Conservation (phyloP, 1,284 basidiomycete species). For the Heterobasidion irregulare region DNA sequence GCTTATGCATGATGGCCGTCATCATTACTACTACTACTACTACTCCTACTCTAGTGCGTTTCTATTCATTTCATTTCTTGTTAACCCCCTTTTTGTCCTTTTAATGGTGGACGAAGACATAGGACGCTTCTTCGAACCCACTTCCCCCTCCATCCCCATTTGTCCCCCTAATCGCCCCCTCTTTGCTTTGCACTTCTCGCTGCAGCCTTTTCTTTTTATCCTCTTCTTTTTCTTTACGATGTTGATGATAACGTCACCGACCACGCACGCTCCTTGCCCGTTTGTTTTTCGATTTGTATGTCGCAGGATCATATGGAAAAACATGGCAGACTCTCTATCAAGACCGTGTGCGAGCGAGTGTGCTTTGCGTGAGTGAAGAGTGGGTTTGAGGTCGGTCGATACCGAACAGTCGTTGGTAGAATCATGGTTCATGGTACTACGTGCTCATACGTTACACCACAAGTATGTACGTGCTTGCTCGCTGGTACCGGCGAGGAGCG, state of each 20-base stretch:
- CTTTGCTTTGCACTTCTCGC: background rate
- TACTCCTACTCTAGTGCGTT: background rate
- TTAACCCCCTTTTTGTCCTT: background rate
- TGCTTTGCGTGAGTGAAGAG: too few relatives aligned
- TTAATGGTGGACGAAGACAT: background rate
- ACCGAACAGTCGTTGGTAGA: too few relatives aligned
- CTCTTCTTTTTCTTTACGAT: background rate
- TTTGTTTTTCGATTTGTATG: constrained; percentile 5
- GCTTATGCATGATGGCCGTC: background rate
- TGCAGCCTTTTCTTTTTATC: background rate
- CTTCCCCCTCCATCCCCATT: background rate
- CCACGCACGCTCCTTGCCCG: background rate
- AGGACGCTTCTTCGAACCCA: background rate
- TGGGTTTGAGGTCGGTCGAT: too few relatives aligned
- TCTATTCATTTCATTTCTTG: background rate
- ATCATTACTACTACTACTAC: background rate
- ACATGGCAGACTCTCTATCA: background rate
- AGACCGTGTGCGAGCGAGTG: too few relatives aligned
- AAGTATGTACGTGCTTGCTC: too few relatives aligned
- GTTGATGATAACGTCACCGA: background rate
- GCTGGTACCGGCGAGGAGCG: too few relatives aligned
- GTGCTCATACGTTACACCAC: too few relatives aligned
- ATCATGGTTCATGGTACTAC: too few relatives aligned
- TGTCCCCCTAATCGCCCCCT: background rate
- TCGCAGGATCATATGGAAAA: constrained; percentile 2